Evolutionary conservation across 441 rosid species (phyloP).

Genomic region (Corymbia calophylla): DNA sequence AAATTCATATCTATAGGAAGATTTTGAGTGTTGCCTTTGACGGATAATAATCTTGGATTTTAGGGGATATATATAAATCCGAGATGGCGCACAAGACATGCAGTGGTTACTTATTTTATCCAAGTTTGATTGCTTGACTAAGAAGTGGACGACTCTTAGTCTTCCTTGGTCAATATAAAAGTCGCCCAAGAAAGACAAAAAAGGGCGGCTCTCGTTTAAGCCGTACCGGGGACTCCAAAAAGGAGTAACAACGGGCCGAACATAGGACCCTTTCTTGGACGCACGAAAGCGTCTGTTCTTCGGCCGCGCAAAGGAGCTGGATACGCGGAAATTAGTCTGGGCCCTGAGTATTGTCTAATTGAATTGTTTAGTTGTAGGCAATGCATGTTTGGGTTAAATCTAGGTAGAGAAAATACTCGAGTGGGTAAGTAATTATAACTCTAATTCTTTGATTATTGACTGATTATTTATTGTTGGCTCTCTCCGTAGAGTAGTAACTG

Average conservation of each 20-base stretch:
- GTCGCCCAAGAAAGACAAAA: rapidly evolving
- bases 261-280: background rate
- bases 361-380: background rate
- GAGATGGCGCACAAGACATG: no score
- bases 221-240: background rate
- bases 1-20: background rate
- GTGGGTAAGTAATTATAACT: no score
- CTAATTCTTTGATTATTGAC: no score
- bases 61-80: background rate
- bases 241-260: background rate
- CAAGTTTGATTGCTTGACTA: rapidly evolving
- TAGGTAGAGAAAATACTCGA: background rate
- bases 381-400: background rate
- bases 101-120: no score
- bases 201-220: background rate
- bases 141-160: no score
- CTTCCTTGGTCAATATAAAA: background rate
- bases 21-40: background rate
- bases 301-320: background rate
- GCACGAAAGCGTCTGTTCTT: background rate
- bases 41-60: no score
- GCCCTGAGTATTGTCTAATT: no score
- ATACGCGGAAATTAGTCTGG: no score
- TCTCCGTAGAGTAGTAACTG: rapidly evolving
- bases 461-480: no score